Evolutionary conservation across 2,329 filamentous ascomycete genomes (phyloP), one percentile per base, ranked within the genome.

Genomic region (Colletotrichum tropicale): DNA sequence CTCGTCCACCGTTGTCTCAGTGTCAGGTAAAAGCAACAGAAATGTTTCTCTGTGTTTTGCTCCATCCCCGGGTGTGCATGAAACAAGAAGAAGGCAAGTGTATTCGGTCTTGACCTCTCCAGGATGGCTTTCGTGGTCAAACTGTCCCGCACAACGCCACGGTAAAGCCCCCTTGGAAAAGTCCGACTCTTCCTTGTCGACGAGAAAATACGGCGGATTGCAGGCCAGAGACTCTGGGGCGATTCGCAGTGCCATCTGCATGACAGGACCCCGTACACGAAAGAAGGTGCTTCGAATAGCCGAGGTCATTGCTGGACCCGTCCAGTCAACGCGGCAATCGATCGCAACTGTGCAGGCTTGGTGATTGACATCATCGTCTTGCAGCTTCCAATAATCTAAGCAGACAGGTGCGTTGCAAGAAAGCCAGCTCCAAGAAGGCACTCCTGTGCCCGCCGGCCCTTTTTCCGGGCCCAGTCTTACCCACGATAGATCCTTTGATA

Each of bases 391-490:
- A 8, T 4, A 6, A 5, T 74, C 66, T 1, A 70, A 1, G 13
- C 8, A 34, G 16, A 74, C 3, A 3, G 60, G 60, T 10, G 71
- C 58, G 3, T 74, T 28, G 34, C 71, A 74, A 9, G 71, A 48
- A 5, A 74, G 1, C 71, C 71, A 74, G 6, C 58, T 70, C 71
- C 66, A 74, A 7, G 60, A 74, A 4, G 71, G 71, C 4, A n/a
- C 58, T 3, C 28, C 4, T 0, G 28, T 16, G 5, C 6, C 16
- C 12, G 32, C 34, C 5, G 34, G 30, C 0, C 48, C 66, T 9
- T 61, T 70, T 3, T 21, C 24, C 2, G 60, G 16, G 0, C 66
- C 71, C 2, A 60, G 5, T 13, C 71, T 65, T 3, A 34, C 4
- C 71, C 71, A 74, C 0, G 66, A 30, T 6, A 74, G 43, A 21